These are phyloP conservation scores for Kingdonia uniflora DNA, from an alignment of 164 flowering plant genomes.

Conservation along the genomic window DNA sequence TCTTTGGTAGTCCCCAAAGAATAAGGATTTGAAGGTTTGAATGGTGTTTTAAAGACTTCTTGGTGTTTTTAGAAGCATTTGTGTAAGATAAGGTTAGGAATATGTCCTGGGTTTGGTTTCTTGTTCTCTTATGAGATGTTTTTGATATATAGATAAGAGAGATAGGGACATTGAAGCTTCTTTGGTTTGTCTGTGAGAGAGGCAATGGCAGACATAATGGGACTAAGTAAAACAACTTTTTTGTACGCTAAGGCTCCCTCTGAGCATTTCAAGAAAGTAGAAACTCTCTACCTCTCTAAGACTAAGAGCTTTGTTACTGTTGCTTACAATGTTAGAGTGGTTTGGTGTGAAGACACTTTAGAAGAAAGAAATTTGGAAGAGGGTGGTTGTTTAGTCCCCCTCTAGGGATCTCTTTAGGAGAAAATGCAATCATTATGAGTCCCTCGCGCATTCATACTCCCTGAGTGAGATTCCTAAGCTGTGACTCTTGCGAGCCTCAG, in stretches of 20 bases:
- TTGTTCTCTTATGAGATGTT: no score
- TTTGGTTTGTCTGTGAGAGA: slow-evolving; percentile 4
- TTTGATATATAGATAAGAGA: slow-evolving; percentile 4
- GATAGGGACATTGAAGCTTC: slow-evolving; percentile 13
- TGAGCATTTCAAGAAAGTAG: no score
- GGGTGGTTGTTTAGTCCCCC: slow-evolving; percentile 2
- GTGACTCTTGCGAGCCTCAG: no score
- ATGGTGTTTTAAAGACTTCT: slow-evolving; percentile 38
- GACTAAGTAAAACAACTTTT: no score
- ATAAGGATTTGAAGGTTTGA: slow-evolving; percentile 33
- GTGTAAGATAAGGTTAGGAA: not conserved
- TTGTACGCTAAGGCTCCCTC: no score
- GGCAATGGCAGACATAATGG: slow-evolving; percentile 5
- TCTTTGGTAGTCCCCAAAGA: slow-evolving; percentile 33
- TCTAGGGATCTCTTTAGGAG: not conserved
- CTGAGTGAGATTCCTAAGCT: no score
- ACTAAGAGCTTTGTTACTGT: not conserved
- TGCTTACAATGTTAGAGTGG: slow-evolving; percentile 10
- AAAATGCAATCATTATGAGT: no score
- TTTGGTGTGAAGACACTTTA: not conserved
- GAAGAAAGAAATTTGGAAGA: not conserved
- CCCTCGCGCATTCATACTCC: no score
- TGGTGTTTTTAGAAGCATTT: slow-evolving; percentile 48
- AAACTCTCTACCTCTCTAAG: no score
- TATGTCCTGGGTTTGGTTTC: no score